Evolutionary conservation across 768 basidiomycete species (phyloP).

Genomic region (Amanita jacksonii): DNA sequence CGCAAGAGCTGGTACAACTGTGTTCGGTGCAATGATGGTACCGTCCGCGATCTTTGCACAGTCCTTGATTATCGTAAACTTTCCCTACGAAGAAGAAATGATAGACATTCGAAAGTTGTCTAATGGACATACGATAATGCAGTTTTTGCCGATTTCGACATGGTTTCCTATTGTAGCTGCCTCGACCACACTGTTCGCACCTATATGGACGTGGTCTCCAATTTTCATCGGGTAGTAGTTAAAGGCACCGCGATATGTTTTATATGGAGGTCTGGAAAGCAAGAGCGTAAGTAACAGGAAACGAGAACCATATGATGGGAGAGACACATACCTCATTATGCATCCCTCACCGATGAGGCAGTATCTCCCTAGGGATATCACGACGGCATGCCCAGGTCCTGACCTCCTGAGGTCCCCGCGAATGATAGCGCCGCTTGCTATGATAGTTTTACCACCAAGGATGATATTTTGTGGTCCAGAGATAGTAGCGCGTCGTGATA

Average conservation of each 20-base stretch:
- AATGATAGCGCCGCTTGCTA: conserved; percentile 82
- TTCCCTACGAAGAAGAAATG: conserved; percentile 44
- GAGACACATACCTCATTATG: conserved; percentile 61
- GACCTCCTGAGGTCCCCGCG: conserved; percentile 89
- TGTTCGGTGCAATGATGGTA: conserved; percentile 84
- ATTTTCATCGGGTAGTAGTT: conserved; percentile 99
- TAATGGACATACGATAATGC: conserved; percentile 66
- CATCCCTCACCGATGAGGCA: conserved; percentile 86
- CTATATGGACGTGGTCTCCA: conserved; percentile 92
- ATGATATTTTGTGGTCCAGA: conserved; percentile 95
- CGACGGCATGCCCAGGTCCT: conserved; percentile 87
- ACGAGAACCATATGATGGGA: not conserved
- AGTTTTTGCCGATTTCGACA: conserved; percentile 92
- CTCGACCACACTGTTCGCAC: conserved; percentile 81
- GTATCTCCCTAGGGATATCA: conserved; percentile 89
- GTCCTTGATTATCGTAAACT: conserved; percentile 95
- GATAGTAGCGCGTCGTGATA: conserved; percentile 85
- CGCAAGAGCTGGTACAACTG: conserved; percentile 83
- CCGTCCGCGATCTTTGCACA: conserved; percentile 86
- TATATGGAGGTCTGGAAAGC: conserved; percentile 63
- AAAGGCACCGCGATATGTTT: conserved; percentile 84
- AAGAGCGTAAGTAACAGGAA: not conserved
- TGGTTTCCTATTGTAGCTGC: conserved; percentile 92
- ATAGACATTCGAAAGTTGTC: not conserved
- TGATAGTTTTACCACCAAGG: conserved; percentile 94